Conservation (phyloP, 2,329 filamentous ascomycete species). For the Thielaviopsis populi region DNA sequence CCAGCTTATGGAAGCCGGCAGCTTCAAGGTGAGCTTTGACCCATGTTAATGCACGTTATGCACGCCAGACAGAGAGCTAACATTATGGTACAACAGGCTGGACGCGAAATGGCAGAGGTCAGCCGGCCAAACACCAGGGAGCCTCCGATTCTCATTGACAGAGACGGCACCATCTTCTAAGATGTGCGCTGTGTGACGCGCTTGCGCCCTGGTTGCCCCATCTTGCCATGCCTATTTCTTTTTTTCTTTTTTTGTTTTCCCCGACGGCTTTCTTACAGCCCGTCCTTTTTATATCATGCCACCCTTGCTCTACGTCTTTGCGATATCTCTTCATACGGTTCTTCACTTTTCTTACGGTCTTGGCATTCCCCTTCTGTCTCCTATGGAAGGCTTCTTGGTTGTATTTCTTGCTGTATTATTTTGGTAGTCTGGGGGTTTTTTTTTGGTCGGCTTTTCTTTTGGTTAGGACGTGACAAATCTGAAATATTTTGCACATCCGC, state of each 20-base stretch:
- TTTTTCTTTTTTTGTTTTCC: background rate
- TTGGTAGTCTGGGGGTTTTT: slow-evolving; percentile 2
- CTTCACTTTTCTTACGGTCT: background rate
- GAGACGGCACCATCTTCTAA: slow-evolving; percentile 80
- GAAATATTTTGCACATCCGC: background rate
- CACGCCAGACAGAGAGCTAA: background rate
- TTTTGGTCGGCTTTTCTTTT: background rate
- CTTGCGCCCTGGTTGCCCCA: background rate
- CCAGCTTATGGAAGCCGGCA: slow-evolving; percentile 88
- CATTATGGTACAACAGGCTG: slow-evolving; percentile 44
- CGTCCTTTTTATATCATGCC: background rate
- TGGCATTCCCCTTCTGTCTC: background rate
- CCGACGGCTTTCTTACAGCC: background rate
- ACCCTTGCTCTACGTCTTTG: background rate
- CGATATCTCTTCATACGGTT: background rate
- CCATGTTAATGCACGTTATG: no score
- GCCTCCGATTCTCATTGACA: slow-evolving; percentile 89
- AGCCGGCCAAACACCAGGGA: slow-evolving; percentile 92
- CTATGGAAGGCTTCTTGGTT: slow-evolving; percentile 1
- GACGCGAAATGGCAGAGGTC: slow-evolving; percentile 88
- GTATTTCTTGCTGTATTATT: background rate
- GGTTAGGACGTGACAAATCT: background rate
- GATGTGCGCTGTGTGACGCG: background rate
- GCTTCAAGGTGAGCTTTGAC: slow-evolving; percentile 67
- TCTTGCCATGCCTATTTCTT: background rate